Evolutionary conservation across 2,329 filamentous ascomycete species (phyloP).

Genomic region (Fusarium udum): DNA sequence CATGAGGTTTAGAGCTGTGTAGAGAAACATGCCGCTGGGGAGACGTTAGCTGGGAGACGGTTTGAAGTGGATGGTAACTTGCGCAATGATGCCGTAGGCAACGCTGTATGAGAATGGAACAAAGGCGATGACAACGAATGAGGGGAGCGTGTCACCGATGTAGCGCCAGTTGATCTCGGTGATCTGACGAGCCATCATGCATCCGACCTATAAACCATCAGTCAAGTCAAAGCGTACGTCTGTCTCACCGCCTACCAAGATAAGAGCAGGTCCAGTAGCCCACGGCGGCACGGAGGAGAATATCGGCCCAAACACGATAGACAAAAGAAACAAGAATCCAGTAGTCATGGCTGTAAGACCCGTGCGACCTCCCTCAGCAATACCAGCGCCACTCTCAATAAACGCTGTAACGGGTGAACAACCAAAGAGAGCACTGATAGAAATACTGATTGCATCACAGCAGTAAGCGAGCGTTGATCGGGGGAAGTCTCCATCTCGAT

Average conservation of each 20-base stretch:
- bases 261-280: constrained; percentile 79
- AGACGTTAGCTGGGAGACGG: fast-evolving
- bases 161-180: constrained; percentile 86
- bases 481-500: constrained; percentile 76
- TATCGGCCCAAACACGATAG: constrained; percentile 76
- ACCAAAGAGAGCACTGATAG: constrained; percentile 72
- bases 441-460: constrained; percentile 72
- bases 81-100: constrained; percentile 79
- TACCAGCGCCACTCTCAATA: constrained; percentile 75
- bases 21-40: constrained; percentile 28
- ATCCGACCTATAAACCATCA: constrained; percentile 62
- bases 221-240: fast-evolving
- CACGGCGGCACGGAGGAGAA: constrained; percentile 77
- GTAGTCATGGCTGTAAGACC: constrained; percentile 73
- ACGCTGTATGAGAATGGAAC: constrained; percentile 89
- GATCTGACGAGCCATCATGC: constrained; percentile 79
- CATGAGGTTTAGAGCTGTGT: constrained; percentile 22
- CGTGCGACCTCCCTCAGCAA: constrained; percentile 74
- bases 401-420: constrained; percentile 75
- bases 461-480: constrained; percentile 80
- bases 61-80: not conserved
- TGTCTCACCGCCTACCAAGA: constrained; percentile 56
- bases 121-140: constrained; percentile 79
- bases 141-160: constrained; percentile 79
- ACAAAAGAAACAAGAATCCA: constrained; percentile 72